Evolutionary conservation across 441 rosid genomes (phyloP).

Genomic region (Aquilaria agallochum): DNA sequence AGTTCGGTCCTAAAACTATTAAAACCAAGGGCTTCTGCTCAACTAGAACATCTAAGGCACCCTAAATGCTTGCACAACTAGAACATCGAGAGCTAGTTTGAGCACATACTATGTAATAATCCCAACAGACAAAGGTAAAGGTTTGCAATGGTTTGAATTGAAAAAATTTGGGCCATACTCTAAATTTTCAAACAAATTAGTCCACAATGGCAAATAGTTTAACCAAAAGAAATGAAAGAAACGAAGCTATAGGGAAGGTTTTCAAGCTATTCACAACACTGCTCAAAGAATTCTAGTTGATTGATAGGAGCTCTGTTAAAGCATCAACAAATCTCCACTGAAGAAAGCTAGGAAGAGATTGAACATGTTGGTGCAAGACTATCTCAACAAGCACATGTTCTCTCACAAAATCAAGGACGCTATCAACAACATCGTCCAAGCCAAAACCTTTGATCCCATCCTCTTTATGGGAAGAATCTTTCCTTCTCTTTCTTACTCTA

Average conservation of each 20-base stretch:
- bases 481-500: conserved; percentile 3
- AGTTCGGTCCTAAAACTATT: too few relatives aligned
- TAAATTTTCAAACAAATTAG: conserved; percentile 7
- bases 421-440: conserved; percentile 95
- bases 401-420: conserved; percentile 98
- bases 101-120: conserved; percentile 67
- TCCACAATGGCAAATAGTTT: neutral
- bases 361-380: conserved; percentile 92
- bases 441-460: conserved; percentile 89
- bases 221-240: too few relatives aligned
- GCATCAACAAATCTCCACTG: too few relatives aligned
- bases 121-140: conserved; percentile 80
- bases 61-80: conserved; percentile 69
- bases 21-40: too few relatives aligned
- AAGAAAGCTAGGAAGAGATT: neutral
- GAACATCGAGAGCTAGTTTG: conserved; percentile 70
- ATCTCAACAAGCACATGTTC: conserved; percentile 81
- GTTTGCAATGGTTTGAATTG: conserved; percentile 45
- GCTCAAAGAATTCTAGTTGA: too few relatives aligned
- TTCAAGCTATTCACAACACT: too few relatives aligned
- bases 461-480: conserved; percentile 67
- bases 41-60: conserved; percentile 57
- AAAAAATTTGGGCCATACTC: conserved; percentile 14
- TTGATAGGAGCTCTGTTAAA: too few relatives aligned
- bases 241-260: too few relatives aligned